Percentiles rank a stretch among this genome's conserved stretches.
phyloP scores from a whole-genome alignment of 2,329 filamentous ascomycete species.

The Penicillium capsulatum region DNA sequence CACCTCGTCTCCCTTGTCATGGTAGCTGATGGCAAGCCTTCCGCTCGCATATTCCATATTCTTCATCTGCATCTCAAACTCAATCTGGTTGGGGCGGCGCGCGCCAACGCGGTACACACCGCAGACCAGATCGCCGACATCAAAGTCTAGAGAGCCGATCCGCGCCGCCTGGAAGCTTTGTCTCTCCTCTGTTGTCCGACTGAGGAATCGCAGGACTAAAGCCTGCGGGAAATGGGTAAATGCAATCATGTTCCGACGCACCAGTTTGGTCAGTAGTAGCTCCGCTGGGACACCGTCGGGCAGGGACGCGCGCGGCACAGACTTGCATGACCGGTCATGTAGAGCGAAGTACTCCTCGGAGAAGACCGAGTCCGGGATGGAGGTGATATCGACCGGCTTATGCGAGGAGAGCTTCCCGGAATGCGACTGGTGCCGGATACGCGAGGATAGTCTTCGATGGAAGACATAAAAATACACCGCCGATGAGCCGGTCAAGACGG shows the following conservation, averaged over 20 bases:
- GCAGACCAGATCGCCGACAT: constrained; percentile 31
- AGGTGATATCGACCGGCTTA: constrained; percentile 17
- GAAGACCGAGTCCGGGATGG: constrained; percentile 21
- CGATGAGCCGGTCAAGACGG: constrained; percentile 18
- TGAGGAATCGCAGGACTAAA: constrained; percentile 23
- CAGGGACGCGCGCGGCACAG: constrained; percentile 19
- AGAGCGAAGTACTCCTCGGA: constrained; percentile 18
- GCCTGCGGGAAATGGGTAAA: constrained; percentile 35
- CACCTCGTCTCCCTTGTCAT: constrained; percentile 13
- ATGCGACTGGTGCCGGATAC: constrained; percentile 21
- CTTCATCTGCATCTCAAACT: constrained; percentile 28
- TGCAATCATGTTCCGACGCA: constrained; percentile 33
- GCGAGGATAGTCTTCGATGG: constrained; percentile 22
- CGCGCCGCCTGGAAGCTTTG: constrained; percentile 25
- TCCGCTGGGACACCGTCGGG: constrained; percentile 14
- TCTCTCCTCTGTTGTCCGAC: constrained; percentile 11
- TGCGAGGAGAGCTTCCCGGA: constrained; percentile 16
- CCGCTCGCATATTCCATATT: constrained; percentile 17
- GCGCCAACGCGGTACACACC: constrained; percentile 29
- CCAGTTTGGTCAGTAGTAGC: constrained; percentile 26
- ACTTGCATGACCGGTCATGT: constrained; percentile 23
- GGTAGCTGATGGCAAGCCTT: constrained; percentile 24
- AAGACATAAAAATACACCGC: constrained; percentile 22
- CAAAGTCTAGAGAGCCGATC: constrained; percentile 27
- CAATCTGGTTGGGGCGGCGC: constrained; percentile 25